phyloP scores from a whole-genome alignment of 2,329 filamentous ascomycete species.

The Aspergillus puulaauensis region DNA sequence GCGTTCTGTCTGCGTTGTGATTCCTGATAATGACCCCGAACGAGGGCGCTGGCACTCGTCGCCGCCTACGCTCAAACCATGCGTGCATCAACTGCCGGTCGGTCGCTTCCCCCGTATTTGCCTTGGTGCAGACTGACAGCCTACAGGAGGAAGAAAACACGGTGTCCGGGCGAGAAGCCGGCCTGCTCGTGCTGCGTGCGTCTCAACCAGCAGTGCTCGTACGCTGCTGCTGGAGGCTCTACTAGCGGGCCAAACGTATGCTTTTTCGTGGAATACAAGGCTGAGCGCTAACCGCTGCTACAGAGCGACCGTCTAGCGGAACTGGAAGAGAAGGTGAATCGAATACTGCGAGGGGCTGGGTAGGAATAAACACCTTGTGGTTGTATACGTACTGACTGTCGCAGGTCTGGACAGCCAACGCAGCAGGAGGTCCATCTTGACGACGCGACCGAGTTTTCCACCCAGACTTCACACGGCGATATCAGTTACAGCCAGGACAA shows the following conservation, averaged over 20 bases:
- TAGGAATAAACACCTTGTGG: constrained; percentile 11
- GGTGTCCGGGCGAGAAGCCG: constrained; percentile 54
- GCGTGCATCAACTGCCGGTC: constrained; percentile 45
- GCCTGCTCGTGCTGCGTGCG: constrained; percentile 53
- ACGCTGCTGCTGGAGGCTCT: constrained; percentile 36
- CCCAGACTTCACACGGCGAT: neutral
- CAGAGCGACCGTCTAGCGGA: constrained; percentile 54
- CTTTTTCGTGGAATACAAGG: neutral
- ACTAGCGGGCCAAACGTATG: constrained; percentile 48
- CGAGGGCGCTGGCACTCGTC: constrained; percentile 24
- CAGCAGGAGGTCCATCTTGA: neutral
- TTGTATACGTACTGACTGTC: no score
- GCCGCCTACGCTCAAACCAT: constrained; percentile 34
- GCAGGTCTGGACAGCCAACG: neutral
- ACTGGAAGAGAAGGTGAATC: constrained; percentile 54
- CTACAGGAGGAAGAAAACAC: constrained; percentile 49
- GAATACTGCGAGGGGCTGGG: constrained; percentile 47
- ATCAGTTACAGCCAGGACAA: constrained; percentile 15
- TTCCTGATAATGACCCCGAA: neutral
- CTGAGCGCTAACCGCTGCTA: neutral
- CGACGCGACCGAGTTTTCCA: neutral
- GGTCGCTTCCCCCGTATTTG: no score
- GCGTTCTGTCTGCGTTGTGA: no score
- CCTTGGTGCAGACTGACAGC: no score
- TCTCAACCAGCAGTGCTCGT: constrained; percentile 50